phyloP scores from a whole-genome alignment of 2,329 filamentous ascomycete species.

The Stagonosporopsis tanaceti region DNA sequence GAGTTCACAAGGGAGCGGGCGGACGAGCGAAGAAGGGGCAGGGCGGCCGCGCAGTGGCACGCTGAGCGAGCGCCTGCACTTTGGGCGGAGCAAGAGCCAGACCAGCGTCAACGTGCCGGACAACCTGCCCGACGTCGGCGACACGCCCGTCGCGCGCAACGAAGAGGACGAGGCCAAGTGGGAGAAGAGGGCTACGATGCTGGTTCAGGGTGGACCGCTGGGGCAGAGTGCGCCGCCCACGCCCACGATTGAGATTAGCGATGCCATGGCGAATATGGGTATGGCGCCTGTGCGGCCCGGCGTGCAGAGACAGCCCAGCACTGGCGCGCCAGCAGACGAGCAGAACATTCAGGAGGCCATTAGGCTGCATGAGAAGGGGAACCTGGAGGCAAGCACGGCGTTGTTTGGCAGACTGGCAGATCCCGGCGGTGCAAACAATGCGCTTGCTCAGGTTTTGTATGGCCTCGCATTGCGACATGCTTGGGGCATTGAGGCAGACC shows the following conservation, averaged over 20 bases:
- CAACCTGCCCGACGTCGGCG: slow-evolving; percentile 78
- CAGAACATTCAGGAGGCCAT: slow-evolving; percentile 94
- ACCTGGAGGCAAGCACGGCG: slow-evolving; percentile 79
- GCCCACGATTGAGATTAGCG: slow-evolving; percentile 32
- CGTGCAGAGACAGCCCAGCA: slow-evolving; percentile 20
- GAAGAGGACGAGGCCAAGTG: slow-evolving; percentile 70
- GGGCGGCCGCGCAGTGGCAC: slow-evolving; percentile 10
- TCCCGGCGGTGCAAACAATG: slow-evolving; percentile 85
- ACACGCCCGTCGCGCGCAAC: slow-evolving; percentile 51
- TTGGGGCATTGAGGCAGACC: slow-evolving; percentile 84
- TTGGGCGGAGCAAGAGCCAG: slow-evolving; percentile 62
- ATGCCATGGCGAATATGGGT: slow-evolving; percentile 8
- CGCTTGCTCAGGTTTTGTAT: slow-evolving; percentile 93
- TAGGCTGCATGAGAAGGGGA: slow-evolving; percentile 83
- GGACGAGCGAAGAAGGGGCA: slow-evolving; percentile 12
- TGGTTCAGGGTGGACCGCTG: slow-evolving; percentile 70
- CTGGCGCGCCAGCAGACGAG: slow-evolving; percentile 23
- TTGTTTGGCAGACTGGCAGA: slow-evolving; percentile 88
- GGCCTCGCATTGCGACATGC: slow-evolving; percentile 91
- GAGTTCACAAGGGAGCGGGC: slow-evolving; percentile 12
- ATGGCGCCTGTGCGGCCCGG: slow-evolving; percentile 3
- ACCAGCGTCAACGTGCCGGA: slow-evolving; percentile 78
- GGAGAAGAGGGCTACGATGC: slow-evolving; percentile 91
- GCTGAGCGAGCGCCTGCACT: slow-evolving; percentile 67
- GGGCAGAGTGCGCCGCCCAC: slow-evolving; percentile 47